Evolutionary conservation across 768 basidiomycete species (phyloP).

Genomic region (Xerocomus spinulosus): DNA sequence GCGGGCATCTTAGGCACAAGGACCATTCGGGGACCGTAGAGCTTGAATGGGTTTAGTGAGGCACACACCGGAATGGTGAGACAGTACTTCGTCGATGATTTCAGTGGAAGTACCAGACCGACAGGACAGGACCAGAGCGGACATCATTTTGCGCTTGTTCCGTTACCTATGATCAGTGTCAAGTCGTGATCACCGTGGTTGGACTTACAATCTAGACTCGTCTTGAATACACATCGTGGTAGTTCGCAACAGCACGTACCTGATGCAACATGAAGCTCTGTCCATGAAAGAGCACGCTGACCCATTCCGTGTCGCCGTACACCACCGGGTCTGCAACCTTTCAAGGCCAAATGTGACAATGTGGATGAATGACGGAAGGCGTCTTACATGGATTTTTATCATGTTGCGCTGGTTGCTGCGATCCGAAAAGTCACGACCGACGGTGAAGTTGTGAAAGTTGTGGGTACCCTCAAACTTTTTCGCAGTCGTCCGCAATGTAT

Average conservation of each 20-base stretch:
- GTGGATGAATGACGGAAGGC: neutral
- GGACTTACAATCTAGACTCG: constrained; percentile 29
- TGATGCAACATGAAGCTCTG: constrained; percentile 99
- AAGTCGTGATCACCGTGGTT: neutral
- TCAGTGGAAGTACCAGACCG: constrained; percentile 71
- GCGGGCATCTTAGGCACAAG: constrained; percentile 95
- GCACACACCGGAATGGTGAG: neutral
- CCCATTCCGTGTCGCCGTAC: constrained; percentile 91
- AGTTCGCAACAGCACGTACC: constrained; percentile 42
- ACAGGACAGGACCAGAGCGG: constrained; percentile 71
- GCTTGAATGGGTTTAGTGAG: constrained; percentile 35
- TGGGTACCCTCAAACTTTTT: constrained; percentile 80
- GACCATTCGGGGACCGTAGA: constrained; percentile 73
- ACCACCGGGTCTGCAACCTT: constrained; percentile 84
- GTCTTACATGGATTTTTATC: constrained; percentile 72
- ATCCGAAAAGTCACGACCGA: constrained; percentile 81
- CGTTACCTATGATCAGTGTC: constrained; percentile 8
- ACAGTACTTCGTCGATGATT: constrained; percentile 65
- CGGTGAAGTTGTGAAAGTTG: constrained; percentile 98
- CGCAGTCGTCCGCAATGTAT: constrained; percentile 50
- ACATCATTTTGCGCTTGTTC: constrained; percentile 95
- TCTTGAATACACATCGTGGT: constrained; percentile 21
- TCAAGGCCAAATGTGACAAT: neutral
- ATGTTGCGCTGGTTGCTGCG: constrained; percentile 81
- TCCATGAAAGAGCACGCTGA: constrained; percentile 88